Evolutionary conservation across 441 rosid genomes (phyloP).

Genomic region (Aquilaria agallochum): DNA sequence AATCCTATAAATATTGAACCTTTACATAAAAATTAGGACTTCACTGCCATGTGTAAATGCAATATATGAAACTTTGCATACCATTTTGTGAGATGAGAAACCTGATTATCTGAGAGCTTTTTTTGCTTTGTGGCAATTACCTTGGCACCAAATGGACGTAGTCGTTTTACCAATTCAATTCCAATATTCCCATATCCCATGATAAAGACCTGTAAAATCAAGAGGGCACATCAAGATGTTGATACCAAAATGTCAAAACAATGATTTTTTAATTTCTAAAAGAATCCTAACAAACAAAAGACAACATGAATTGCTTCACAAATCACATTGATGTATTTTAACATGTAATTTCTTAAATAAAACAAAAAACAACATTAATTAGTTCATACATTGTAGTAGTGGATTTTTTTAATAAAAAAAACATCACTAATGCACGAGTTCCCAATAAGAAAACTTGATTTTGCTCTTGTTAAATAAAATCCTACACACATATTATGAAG

Average conservation of each 20-base stretch:
- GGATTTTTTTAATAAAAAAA: no score
- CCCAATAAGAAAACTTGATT: no score
- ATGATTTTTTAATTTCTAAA: not conserved
- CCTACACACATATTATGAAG: no score
- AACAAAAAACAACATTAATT: no score
- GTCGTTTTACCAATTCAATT: conserved; percentile 74
- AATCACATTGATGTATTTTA: no score
- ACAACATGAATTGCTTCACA: no score
- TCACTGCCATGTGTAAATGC: conserved; percentile 13
- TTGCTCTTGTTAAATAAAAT: no score
- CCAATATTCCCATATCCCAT: conserved; percentile 93
- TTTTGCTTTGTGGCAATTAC: conserved; percentile 81
- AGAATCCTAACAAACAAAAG: not conserved
- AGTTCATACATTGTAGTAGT: no score
- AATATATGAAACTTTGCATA: conserved; percentile 20
- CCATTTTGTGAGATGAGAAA: conserved; percentile 31
- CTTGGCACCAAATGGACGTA: conserved; percentile 74
- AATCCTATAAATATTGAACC: conserved; percentile 21
- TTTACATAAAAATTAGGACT: conserved; percentile 15
- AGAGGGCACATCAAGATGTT: not conserved
- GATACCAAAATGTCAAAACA: no score
- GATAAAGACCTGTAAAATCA: conserved; percentile 59
- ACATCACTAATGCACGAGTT: no score
- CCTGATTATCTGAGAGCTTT: conserved; percentile 40
- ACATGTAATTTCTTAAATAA: no score